Percentiles rank a stretch among this genome's conserved stretches.
Conservation (phyloP, 352 stramenopile genomes). For the Phytophthora pseudosyringae region DNA sequence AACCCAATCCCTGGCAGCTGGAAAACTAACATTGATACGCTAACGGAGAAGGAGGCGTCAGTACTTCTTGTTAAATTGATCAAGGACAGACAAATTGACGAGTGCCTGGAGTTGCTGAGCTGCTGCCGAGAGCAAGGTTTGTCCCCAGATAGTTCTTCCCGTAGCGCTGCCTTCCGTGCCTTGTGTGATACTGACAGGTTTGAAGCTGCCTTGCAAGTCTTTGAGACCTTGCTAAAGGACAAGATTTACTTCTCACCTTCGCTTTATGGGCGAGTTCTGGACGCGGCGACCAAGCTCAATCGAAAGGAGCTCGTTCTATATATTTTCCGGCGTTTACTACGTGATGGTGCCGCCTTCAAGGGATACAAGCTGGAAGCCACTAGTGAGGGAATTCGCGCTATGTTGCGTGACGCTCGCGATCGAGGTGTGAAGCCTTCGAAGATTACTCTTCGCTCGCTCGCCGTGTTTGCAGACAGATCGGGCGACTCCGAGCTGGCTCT, state of each 20-base stretch:
- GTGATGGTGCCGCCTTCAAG: background rate
- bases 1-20: background rate
- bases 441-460: background rate
- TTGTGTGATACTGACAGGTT: too few species aligned
- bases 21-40: background rate
- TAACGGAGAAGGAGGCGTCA: background rate
- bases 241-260: too few species aligned
- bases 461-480: background rate
- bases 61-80: too few species aligned
- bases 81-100: too few species aligned
- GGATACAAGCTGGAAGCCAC: background rate
- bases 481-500: background rate
- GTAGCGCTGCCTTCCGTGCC: too few species aligned
- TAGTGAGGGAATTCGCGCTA: background rate
- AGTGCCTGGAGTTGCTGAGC: too few species aligned
- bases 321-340: background rate
- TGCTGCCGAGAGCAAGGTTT: too few species aligned
- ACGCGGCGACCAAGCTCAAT: too few species aligned
- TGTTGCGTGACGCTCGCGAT: background rate
- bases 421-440: background rate
- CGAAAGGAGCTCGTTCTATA: background rate
- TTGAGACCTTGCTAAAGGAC: too few species aligned
- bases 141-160: background rate
- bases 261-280: background rate
- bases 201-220: too few species aligned